phyloP scores from a whole-genome alignment of 805 yeast species.

The Kluyveromyces dobzhanskii region DNA sequence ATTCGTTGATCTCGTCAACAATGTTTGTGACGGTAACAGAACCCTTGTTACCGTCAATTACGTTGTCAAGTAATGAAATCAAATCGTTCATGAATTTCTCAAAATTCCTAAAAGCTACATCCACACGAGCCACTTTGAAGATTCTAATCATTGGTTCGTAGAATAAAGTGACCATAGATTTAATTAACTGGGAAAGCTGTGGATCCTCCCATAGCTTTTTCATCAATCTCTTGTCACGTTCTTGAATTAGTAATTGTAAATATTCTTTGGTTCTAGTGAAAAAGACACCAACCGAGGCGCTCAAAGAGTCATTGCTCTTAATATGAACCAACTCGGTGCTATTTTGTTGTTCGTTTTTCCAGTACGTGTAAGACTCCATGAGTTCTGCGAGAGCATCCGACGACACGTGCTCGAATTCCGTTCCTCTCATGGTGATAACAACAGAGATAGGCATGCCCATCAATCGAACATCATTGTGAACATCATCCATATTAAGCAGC shows the following conservation, averaged over 20 bases:
- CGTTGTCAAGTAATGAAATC: constrained; percentile 46
- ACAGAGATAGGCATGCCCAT: constrained; percentile 22
- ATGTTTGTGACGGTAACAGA: constrained; percentile 56
- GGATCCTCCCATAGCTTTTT: constrained; percentile 81
- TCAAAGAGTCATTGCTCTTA: constrained; percentile 14
- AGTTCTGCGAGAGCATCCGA: constrained; percentile 21
- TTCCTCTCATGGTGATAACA: constrained; percentile 19
- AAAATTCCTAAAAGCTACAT: constrained; percentile 55
- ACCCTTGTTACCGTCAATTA: constrained; percentile 32
- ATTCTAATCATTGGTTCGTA: constrained; percentile 67
- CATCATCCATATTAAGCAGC: constrained; percentile 21
- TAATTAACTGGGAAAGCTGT: constrained; percentile 64
- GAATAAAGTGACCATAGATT: constrained; percentile 62
- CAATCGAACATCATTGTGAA: constrained; percentile 27
- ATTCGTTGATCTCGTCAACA: constrained; percentile 45
- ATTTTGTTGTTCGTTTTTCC: constrained; percentile 18
- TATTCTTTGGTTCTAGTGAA: constrained; percentile 52
- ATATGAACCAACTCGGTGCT: constrained; percentile 10
- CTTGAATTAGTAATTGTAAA: constrained; percentile 55
- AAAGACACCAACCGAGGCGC: constrained; percentile 29
- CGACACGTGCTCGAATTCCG: constrained; percentile 13
- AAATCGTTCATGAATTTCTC: constrained; percentile 63
- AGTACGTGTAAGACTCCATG: constrained; percentile 22
- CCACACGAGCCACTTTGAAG: constrained; percentile 58
- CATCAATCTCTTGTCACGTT: constrained; percentile 66